These are phyloP conservation scores for Solanum habrochaites DNA, from an alignment of 257 asterid species.

Conservation along the genomic window DNA sequence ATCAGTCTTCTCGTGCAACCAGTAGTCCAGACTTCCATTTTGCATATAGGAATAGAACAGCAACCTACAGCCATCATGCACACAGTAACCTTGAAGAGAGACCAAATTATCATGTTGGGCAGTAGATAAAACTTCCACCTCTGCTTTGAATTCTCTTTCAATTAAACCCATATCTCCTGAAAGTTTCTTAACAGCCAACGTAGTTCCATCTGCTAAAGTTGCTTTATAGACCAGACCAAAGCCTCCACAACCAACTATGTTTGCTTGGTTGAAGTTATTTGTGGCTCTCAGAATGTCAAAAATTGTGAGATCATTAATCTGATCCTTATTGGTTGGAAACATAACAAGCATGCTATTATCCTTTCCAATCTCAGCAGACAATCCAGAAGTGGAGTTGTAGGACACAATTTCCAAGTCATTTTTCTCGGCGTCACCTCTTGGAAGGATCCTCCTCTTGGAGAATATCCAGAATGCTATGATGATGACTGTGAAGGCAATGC, in stretches of 20 bases:
- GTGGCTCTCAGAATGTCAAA: constrained; percentile 79
- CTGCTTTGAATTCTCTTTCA: constrained; percentile 97
- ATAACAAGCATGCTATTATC: constrained; percentile 62
- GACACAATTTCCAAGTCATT: constrained; percentile 42
- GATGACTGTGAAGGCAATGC: constrained; percentile 38
- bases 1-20: constrained; percentile 86
- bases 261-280: constrained; percentile 75
- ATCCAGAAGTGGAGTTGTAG: constrained; percentile 56
- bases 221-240: constrained; percentile 93
- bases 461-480: constrained; percentile 55
- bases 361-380: constrained; percentile 44
- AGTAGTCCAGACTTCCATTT: constrained; percentile 88
- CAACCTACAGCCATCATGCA: constrained; percentile 75
- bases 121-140: constrained; percentile 87
- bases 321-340: constrained; percentile 56
- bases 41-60: constrained; percentile 87
- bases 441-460: constrained; percentile 53
- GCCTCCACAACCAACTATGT: constrained; percentile 93
- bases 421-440: constrained; percentile 37
- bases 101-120: constrained; percentile 88
- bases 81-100: constrained; percentile 79
- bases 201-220: constrained; percentile 53
- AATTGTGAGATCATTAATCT: constrained; percentile 53
- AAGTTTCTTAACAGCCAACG: constrained; percentile 84
- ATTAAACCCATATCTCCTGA: constrained; percentile 91